These are phyloP conservation scores for Komagataella pseudopastoris DNA, from an alignment of 805 yeast species.

Conservation along the genomic window DNA sequence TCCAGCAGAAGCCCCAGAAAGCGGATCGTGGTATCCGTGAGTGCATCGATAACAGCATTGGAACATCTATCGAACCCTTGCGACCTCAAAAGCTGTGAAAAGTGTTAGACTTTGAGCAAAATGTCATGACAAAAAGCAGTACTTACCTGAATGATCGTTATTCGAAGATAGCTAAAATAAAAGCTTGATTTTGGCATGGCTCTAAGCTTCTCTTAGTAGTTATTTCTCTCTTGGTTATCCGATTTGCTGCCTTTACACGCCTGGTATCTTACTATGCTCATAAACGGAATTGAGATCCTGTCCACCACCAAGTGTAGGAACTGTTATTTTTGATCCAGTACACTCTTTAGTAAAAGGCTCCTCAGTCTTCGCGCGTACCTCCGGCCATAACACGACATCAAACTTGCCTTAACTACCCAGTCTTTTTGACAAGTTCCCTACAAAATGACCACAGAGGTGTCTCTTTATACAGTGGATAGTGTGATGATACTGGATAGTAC, in stretches of 20 bases:
- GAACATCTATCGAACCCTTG: constrained; percentile 75
- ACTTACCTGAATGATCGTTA: constrained; percentile 34
- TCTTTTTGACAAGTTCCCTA: background rate
- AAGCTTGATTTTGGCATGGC: constrained; percentile 19
- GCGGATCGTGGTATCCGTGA: constrained; percentile 67
- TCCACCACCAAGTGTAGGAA: background rate
- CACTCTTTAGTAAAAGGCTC: background rate
- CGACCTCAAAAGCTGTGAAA: constrained; percentile 51
- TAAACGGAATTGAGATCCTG: background rate
- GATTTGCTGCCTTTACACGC: background rate
- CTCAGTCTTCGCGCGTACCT: background rate
- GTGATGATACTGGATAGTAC: constrained; percentile 68
- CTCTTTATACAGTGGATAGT: constrained; percentile 76
- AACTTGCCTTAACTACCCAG: background rate
- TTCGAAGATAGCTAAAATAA: constrained; percentile 30
- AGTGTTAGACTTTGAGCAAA: background rate
- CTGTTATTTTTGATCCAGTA: background rate
- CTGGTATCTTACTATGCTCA: background rate
- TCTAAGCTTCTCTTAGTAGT: background rate
- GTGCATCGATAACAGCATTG: constrained; percentile 54
- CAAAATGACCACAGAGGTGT: constrained; percentile 18
- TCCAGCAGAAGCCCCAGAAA: constrained; percentile 41
- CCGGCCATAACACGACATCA: background rate
- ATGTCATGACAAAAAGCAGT: background rate
- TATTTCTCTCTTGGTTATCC: background rate